phyloP scores from a whole-genome alignment of 306 rosid species.

The Cicer yamashitae region DNA sequence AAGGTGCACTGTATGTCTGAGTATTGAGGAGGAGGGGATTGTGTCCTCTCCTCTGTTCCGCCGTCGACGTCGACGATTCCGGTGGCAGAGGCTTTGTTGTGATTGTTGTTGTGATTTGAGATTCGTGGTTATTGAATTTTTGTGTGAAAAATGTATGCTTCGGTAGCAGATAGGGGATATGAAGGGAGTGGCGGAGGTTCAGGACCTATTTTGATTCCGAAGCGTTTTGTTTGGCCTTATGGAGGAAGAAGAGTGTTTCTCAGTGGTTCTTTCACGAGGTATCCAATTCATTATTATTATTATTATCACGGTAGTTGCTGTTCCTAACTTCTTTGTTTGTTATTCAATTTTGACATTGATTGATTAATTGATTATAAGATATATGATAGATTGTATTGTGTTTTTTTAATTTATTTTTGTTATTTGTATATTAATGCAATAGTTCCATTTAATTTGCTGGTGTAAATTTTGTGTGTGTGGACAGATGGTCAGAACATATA shows the following conservation, averaged over 20 bases:
- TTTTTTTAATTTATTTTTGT: background rate
- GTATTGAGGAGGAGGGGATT: slow-evolving; percentile 63
- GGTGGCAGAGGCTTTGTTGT: slow-evolving; percentile 46
- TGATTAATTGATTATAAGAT: background rate
- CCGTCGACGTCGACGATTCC: slow-evolving; percentile 70
- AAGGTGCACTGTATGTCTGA: slow-evolving; percentile 62
- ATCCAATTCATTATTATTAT: background rate
- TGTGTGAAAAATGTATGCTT: slow-evolving; percentile 59
- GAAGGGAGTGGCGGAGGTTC: slow-evolving; percentile 58
- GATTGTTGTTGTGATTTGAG: slow-evolving; percentile 34
- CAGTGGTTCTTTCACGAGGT: slow-evolving; percentile 80
- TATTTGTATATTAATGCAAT: background rate
- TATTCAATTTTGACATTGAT: background rate
- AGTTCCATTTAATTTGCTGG: slow-evolving; percentile 37
- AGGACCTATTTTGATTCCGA: slow-evolving; percentile 63
- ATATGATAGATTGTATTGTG: slow-evolving; percentile 18
- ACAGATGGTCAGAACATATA: slow-evolving; percentile 73
- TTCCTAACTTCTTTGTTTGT: slow-evolving; percentile 23
- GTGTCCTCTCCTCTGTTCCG: slow-evolving; percentile 66
- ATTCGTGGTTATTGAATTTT: slow-evolving; percentile 25
- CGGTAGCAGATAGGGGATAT: slow-evolving; percentile 56
- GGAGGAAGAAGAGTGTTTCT: slow-evolving; percentile 81
- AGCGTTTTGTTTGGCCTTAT: slow-evolving; percentile 72
- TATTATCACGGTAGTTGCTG: background rate
- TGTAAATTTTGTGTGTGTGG: slow-evolving; percentile 39